Conservation (phyloP, 139 green algal genomes). For the Pleodorina starrii region DNA sequence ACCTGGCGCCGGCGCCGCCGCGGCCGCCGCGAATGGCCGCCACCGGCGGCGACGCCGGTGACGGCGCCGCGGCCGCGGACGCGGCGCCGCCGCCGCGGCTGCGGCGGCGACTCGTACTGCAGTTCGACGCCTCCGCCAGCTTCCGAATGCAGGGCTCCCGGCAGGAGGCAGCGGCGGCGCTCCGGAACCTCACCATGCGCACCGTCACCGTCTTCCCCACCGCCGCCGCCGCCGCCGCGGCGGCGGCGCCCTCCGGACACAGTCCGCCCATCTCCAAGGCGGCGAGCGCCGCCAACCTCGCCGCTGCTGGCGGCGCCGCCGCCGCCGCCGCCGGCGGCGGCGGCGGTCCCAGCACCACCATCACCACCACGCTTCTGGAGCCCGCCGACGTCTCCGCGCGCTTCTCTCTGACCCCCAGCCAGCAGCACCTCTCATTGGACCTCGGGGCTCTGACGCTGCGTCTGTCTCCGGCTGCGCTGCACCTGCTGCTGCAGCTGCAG, state of each 20-base stretch:
- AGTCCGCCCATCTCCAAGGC: neutral
- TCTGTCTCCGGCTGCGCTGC: conserved; percentile 79
- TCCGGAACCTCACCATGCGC: conserved; percentile 33
- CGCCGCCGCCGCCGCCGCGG: neutral
- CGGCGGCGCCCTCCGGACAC: neutral
- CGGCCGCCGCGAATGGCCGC: neutral
- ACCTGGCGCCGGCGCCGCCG: neutral
- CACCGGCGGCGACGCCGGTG: neutral
- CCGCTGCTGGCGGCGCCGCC: neutral
- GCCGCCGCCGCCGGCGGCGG: neutral
- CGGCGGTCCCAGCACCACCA: neutral
- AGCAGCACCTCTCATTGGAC: conserved; percentile 67
- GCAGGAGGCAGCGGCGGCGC: neutral
- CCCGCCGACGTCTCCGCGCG: conserved; percentile 55
- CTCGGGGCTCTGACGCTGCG: conserved; percentile 67
- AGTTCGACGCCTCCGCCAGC: conserved; percentile 55
- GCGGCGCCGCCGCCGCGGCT: neutral
- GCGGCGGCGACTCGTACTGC: conserved; percentile 61
- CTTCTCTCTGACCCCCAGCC: neutral
- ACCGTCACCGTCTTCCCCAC: conserved; percentile 33
- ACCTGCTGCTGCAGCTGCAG: conserved; percentile 69
- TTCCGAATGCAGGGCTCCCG: neutral
- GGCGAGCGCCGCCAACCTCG: neutral
- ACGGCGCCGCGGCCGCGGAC: neutral
- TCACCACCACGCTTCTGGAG: conserved; percentile 56